These are phyloP conservation scores for Ganoderma lucidum DNA, from an alignment of 1,284 basidiomycete species.

Conservation along the genomic window DNA sequence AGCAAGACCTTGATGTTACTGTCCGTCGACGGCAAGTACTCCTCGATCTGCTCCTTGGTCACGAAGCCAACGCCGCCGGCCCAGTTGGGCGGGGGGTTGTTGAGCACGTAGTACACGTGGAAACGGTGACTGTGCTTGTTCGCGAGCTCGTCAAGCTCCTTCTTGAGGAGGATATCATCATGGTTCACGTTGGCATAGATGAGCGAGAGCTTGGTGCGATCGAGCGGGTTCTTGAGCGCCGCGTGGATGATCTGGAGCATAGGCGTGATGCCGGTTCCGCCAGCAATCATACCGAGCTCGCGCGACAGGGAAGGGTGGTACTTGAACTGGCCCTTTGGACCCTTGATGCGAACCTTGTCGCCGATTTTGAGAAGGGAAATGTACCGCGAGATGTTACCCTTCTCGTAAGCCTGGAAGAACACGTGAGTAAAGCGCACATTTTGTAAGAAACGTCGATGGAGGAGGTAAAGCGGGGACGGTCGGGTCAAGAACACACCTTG, in stretches of 20 bases:
- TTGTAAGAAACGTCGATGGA: slow-evolving; percentile 12
- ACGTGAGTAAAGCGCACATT: slow-evolving; percentile 10
- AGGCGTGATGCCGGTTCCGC: slow-evolving; percentile 95
- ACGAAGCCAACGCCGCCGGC: slow-evolving; percentile 92
- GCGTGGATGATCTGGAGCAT: slow-evolving; percentile 98
- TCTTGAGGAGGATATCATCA: slow-evolving; percentile 88
- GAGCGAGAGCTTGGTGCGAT: slow-evolving; percentile 84
- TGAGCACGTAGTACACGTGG: slow-evolving; percentile 90
- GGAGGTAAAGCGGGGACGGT: slow-evolving; percentile 7
- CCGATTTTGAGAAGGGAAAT: slow-evolving; percentile 85
- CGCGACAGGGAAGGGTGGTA: slow-evolving; percentile 75
- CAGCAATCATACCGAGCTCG: slow-evolving; percentile 96
- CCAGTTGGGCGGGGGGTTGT: slow-evolving; percentile 92
- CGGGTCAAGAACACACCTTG: slow-evolving; percentile 67
- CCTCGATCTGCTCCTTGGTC: slow-evolving; percentile 91
- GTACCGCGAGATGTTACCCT: slow-evolving; percentile 94
- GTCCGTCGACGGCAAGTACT: slow-evolving; percentile 69
- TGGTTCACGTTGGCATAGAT: slow-evolving; percentile 97
- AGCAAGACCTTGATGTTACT: slow-evolving; percentile 84
- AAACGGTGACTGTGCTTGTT: slow-evolving; percentile 75
- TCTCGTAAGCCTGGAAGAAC: slow-evolving; percentile 84
- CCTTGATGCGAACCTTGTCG: slow-evolving; percentile 89
- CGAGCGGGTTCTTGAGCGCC: slow-evolving; percentile 84
- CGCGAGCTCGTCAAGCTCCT: slow-evolving; percentile 86
- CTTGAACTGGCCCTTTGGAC: slow-evolving; percentile 94